These are phyloP conservation scores for Nemania sp. DNA, from an alignment of 2,329 filamentous ascomycete species.

Conservation along the genomic window DNA sequence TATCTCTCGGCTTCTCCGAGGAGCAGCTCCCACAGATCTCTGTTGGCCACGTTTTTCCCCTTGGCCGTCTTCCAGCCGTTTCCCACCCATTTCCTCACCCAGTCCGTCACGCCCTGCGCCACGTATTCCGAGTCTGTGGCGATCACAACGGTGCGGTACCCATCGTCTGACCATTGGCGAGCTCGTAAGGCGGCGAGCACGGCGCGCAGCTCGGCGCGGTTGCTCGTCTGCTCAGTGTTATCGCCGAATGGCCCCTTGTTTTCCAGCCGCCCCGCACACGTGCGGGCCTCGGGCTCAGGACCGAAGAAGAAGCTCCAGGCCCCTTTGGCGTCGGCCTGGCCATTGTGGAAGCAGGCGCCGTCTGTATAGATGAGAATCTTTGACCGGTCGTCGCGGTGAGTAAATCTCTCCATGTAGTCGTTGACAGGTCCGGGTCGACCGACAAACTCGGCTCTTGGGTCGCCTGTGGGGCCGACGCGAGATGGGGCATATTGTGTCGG, in stretches of 20 bases:
- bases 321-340: conserved; percentile 42
- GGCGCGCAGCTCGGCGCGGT: conserved; percentile 60
- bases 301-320: conserved; percentile 47
- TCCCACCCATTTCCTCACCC: not conserved
- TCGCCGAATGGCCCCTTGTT: conserved; percentile 47
- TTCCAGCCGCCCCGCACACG: conserved; percentile 37
- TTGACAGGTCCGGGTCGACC: not conserved
- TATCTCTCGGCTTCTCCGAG: not conserved
- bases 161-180: conserved; percentile 48
- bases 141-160: conserved; percentile 30
- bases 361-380: conserved; percentile 50
- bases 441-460: not conserved
- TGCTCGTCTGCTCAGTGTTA: conserved; percentile 49
- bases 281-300: conserved; percentile 32
- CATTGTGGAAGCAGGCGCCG: conserved; percentile 51
- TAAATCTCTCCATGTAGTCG: not conserved
- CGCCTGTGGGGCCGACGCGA: not conserved
- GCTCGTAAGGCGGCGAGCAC: conserved; percentile 54
- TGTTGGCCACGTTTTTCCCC: not conserved
- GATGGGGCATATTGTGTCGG: not conserved
- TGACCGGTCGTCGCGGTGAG: conserved; percentile 32
- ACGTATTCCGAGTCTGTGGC: not conserved
- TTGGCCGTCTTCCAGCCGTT: not conserved
- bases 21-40: not conserved
- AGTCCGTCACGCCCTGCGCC: not conserved